Conservation (phyloP, 805 yeast genomes). For the Yarrowia phangngaensis region DNA sequence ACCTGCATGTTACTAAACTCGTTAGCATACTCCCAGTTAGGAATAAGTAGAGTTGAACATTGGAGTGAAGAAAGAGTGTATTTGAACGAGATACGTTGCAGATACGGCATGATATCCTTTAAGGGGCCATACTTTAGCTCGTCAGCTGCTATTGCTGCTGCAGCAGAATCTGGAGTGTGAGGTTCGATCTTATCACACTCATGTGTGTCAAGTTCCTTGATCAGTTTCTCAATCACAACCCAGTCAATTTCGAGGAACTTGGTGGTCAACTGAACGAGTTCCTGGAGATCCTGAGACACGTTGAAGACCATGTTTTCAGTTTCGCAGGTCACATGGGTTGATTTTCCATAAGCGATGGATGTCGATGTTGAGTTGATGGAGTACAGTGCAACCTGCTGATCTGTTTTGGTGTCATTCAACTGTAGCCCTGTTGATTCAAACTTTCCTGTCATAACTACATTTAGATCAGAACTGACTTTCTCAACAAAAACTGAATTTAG, state of each 20-base stretch:
- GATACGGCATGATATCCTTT: constrained; percentile 19
- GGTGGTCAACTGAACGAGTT: neutral
- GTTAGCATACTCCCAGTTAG: constrained; percentile 23
- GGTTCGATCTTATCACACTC: neutral
- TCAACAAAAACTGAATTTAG: constrained; percentile 16
- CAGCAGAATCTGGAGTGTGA: constrained; percentile 3
- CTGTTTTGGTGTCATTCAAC: neutral
- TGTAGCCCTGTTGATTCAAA: constrained; percentile 10
- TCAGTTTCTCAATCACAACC: constrained; percentile 4
- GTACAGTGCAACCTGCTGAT: constrained; percentile 3
- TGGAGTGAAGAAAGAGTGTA: constrained; percentile 7
- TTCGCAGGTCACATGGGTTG: constrained; percentile 14
- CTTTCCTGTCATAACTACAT: constrained; percentile 6
- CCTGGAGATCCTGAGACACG: neutral
- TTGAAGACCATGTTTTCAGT: constrained; percentile 3
- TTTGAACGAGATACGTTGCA: constrained; percentile 9
- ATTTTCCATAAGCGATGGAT: constrained; percentile 7
- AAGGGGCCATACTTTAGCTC: constrained; percentile 12
- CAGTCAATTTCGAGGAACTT: constrained; percentile 11
- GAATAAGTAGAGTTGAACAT: constrained; percentile 12
- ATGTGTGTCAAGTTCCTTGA: constrained; percentile 5
- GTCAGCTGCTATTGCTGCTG: neutral
- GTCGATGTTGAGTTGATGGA: constrained; percentile 11
- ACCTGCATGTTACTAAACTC: constrained; percentile 14
- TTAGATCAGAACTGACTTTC: constrained; percentile 3